Conservation (phyloP, 495 filamentous ascomycete genomes). For the Neurospora discreta region DNA sequence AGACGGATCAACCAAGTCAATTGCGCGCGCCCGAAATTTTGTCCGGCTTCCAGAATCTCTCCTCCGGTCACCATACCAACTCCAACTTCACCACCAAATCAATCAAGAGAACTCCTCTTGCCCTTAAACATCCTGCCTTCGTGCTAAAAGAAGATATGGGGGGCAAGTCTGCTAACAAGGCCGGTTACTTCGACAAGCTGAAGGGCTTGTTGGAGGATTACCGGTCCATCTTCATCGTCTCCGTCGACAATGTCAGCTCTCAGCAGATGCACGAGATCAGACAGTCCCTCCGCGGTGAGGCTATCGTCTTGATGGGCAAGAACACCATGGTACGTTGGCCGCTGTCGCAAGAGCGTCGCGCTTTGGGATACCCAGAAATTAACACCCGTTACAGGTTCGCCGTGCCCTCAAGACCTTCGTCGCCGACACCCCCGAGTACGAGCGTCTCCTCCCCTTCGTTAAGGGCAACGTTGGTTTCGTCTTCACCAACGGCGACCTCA, state of each 20-base stretch:
- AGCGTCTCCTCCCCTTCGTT: constrained; percentile 90
- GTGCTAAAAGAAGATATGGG: constrained; percentile 93
- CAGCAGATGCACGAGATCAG: constrained; percentile 99
- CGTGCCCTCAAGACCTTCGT: constrained; percentile 96
- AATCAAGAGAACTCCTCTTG: constrained; percentile 30
- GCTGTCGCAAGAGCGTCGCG: background rate
- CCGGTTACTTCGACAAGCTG: constrained; percentile 98
- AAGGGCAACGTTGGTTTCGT: constrained; percentile 98
- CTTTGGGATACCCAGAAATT: background rate
- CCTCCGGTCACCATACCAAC: constrained; percentile 4
- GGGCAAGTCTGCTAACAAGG: constrained; percentile 91
- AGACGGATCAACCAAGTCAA: constrained; percentile 13
- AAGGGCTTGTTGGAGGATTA: constrained; percentile 87
- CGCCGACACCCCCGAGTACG: constrained; percentile 84
- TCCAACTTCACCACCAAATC: constrained; percentile 6
- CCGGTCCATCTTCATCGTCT: constrained; percentile 92
- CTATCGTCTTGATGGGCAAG: constrained; percentile 98
- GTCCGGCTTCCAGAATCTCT: constrained; percentile 10
- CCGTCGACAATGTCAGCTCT: constrained; percentile 90
- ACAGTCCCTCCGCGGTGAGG: constrained; percentile 72
- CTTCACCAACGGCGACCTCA: constrained; percentile 96
- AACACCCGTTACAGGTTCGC: constrained; percentile 50
- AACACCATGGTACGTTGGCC: constrained; percentile 86
- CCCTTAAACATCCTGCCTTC: constrained; percentile 99
- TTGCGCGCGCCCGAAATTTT: constrained; percentile 16